Evolutionary conservation across 2,329 filamentous ascomycete genomes (phyloP), one percentile per base, ranked within the genome.

Genomic region (Capronia epimyces): DNA sequence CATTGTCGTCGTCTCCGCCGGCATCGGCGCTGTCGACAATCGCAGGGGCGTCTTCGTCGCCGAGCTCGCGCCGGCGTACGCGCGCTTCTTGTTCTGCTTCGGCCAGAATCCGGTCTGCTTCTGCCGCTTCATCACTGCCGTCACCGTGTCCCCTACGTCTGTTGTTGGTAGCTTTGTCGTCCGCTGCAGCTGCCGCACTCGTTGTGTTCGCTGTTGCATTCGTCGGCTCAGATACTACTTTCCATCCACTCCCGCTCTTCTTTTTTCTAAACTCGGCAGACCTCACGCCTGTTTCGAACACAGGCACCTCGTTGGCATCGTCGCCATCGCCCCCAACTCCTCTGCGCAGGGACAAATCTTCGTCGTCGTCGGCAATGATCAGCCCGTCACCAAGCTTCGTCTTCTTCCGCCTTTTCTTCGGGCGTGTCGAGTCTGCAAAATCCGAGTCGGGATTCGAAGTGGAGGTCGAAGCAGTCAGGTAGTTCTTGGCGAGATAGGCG

Each of bases 401-500:
- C 56, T 71, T 73, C 74, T 77, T 80, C 63, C 77, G 72, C 66
- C 69, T 82, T 71, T 70, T 83, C 71, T 71, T 82, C 64, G 69
- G 70, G 64, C 69, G 72, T 72, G 50, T 32, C 5, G 58, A 60
- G 34, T 59, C 56, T 49, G 50, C 45, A 43, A 58, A 60, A 42
- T 60, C 58, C 21, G 51, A 21, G n/a, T 27, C 34, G 20, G 43
- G 76, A 66, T 69, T 65, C 4, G 69, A 60, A 2, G 56, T 52
- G 2, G 62, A 53, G 1, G 65, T 68, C 59, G 85, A 81, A 34
- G 83, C 82, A 1, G 78, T 87, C 43, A 98, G 83, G 67, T 98
- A 98, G 68, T 89, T 93, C 57, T 88, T 85, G 31, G 91, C 90
- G 29, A 98, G 81, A 65, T 97, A 98, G 64, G 83, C 82, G 52